A percentile compares a stretch with the other conserved stretches of the same genome.
Conservation (phyloP, 805 yeast genomes). For the Candida maesae region DNA sequence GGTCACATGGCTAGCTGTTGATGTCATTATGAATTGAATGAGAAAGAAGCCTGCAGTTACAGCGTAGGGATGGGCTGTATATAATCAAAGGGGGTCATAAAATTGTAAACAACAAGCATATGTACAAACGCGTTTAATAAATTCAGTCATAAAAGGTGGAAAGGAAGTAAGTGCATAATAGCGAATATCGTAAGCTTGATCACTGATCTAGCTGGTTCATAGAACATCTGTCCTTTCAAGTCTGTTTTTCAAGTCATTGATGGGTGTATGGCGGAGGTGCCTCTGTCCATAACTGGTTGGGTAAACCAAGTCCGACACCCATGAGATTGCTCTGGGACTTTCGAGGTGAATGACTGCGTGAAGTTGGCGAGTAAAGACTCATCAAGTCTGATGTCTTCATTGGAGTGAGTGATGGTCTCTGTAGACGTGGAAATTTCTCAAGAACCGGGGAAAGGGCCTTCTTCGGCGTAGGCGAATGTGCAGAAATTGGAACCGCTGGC, state of each 20-base stretch:
- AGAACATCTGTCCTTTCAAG: background rate
- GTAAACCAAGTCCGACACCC: constrained; percentile 22
- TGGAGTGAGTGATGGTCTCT: constrained; percentile 16
- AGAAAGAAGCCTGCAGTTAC: no score
- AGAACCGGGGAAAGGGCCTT: constrained; percentile 11
- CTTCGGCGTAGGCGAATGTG: background rate
- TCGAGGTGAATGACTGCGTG: constrained; percentile 22
- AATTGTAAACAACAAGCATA: background rate
- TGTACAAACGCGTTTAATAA: background rate
- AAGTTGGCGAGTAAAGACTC: constrained; percentile 13
- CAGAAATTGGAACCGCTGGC: background rate
- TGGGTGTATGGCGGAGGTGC: constrained; percentile 19
- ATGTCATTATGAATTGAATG: no score
- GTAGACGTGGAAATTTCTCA: constrained; percentile 16
- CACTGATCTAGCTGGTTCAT: no score
- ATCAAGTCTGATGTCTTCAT: constrained; percentile 11
- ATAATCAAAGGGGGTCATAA: no score
- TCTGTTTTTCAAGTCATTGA: constrained; percentile 1
- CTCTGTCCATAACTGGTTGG: constrained; percentile 12
- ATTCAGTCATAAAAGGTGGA: background rate
- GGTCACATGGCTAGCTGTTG: no score
- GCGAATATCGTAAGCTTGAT: constrained; percentile 1
- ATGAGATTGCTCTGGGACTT: constrained; percentile 25
- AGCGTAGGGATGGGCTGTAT: no score
- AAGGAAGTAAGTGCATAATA: no score